phyloP scores from a whole-genome alignment of 163 green algal genomes.

The Smithsoniella earleae region DNA sequence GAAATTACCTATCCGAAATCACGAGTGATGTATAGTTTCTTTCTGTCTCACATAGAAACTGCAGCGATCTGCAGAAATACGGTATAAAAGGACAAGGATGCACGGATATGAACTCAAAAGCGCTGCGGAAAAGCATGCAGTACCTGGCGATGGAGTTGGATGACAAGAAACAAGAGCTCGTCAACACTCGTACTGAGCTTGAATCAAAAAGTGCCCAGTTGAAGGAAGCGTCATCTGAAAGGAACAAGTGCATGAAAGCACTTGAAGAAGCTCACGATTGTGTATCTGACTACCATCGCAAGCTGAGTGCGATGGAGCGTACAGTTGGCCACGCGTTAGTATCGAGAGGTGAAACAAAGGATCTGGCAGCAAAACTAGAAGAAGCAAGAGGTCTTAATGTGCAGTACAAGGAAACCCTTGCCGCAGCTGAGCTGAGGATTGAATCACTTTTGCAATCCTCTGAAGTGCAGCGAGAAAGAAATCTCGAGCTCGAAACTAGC shows the following conservation, averaged over 20 bases:
- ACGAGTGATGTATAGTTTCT: too few relatives aligned
- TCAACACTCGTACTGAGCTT: neutral
- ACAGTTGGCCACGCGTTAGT: constrained; percentile 17
- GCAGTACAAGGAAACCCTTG: constrained; percentile 10
- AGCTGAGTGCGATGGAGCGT: constrained; percentile 4
- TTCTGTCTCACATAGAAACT: neutral
- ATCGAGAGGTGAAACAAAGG: neutral
- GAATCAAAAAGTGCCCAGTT: neutral
- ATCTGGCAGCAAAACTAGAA: neutral
- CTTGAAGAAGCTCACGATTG: constrained; percentile 21
- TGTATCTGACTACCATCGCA: constrained; percentile 24
- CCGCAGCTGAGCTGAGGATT: neutral
- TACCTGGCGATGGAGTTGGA: constrained; percentile 24
- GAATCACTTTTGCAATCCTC: neutral
- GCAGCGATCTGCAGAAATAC: neutral
- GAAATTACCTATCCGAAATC: too few relatives aligned
- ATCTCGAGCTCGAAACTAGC: neutral
- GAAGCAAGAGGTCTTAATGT: constrained; percentile 7
- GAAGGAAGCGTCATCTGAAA: neutral
- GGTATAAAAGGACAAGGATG: neutral
- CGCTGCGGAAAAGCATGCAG: constrained; percentile 19
- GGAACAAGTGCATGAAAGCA: neutral
- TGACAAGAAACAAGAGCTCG: neutral
- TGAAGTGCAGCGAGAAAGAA: neutral
- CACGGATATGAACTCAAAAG: constrained; percentile 1